Evolutionary conservation across 805 yeast species (phyloP), one percentile per base, ranked within the genome.

Genomic region (Wickerhamiella alocasiicola): DNA sequence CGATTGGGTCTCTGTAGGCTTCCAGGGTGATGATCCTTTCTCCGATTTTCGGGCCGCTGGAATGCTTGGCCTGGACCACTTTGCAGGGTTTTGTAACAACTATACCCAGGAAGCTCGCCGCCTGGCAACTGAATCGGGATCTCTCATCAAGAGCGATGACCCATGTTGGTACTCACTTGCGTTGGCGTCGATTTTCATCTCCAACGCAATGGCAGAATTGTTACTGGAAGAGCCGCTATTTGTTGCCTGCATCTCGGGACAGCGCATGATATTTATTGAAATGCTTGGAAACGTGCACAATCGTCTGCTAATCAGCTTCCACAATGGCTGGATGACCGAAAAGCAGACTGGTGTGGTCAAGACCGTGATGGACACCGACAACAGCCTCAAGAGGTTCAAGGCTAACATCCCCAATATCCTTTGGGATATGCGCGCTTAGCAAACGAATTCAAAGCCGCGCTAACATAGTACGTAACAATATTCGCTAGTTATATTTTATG

Each of bases 31-130:
- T 13, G 59, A 60, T 41, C 67, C 67, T 4, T 42, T 53, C 3
- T 54, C 57, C 1, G 67, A 63, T 43, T 57, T 63, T 37, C 50
- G 67, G 9, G 61, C 61, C 3, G 48, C 57, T 6, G 63, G 63
- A 2, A 17, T 21, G 33, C 45, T 57, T 16, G 63, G 62, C 6
- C 36, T 56, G 23, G 33, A 31, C 7, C 46, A 49, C 16, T 51
- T 49, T 34, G 46, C 46, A 16, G 27, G 30, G 12, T 47, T 55
- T 37, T 55, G 61, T 43, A 36, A 29, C 2, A 9, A 36, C 16
- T 16, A 40, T 23, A 36, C 54, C 12, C 43, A 28, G 13, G 18
- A 30, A 1, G 47, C 51, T 4, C 41, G 20, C 6, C 26, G 26
- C 25, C 17, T 57, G 3, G 39, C 49, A 9, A 20, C 16, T 1